phyloP scores from a whole-genome alignment of 495 filamentous ascomycete species.

The Paragyromitra xinjiangensis region DNA sequence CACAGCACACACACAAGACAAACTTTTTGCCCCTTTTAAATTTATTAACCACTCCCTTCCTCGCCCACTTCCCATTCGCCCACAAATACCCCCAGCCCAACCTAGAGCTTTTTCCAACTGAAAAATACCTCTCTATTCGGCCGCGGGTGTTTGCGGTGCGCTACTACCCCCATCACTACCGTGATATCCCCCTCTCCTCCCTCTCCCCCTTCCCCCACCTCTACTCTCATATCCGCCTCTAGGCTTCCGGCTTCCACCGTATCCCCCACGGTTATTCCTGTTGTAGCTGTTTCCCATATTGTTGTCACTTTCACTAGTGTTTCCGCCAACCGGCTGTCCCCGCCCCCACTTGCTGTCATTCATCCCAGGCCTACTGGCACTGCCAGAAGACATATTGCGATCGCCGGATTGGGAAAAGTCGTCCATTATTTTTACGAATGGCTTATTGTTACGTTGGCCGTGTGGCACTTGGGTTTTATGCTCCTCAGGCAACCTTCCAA shows the following conservation, averaged over 20 bases:
- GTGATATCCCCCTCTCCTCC: constrained; percentile 25
- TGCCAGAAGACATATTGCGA: constrained; percentile 70
- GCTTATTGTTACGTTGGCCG: constrained; percentile 72
- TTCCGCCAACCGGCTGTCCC: constrained; percentile 61
- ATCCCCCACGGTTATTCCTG: constrained; percentile 20
- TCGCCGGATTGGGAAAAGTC: constrained; percentile 63
- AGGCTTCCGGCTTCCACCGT: constrained; percentile 15
- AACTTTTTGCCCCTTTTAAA: constrained; percentile 41
- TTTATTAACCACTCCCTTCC: constrained; percentile 38
- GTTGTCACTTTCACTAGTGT: constrained; percentile 74
- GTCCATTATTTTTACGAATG: constrained; percentile 81
- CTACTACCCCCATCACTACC: constrained; percentile 49
- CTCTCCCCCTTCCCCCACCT: constrained; percentile 23
- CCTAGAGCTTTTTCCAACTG: constrained; percentile 6
- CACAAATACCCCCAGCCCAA: constrained; percentile 13
- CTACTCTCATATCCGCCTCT: constrained; percentile 25
- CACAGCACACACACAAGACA: constrained; percentile 29
- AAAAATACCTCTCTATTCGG: constrained; percentile 37
- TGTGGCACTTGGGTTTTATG: constrained; percentile 68
- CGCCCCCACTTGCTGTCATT: constrained; percentile 70
- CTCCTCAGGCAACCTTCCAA: constrained; percentile 75
- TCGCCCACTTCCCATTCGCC: not conserved
- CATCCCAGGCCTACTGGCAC: constrained; percentile 71
- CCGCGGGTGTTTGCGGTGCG: constrained; percentile 36
- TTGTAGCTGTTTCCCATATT: constrained; percentile 40